These are phyloP conservation scores for Auriscalpium vulgare DNA, from an alignment of 768 basidiomycete species.

Conservation along the genomic window DNA sequence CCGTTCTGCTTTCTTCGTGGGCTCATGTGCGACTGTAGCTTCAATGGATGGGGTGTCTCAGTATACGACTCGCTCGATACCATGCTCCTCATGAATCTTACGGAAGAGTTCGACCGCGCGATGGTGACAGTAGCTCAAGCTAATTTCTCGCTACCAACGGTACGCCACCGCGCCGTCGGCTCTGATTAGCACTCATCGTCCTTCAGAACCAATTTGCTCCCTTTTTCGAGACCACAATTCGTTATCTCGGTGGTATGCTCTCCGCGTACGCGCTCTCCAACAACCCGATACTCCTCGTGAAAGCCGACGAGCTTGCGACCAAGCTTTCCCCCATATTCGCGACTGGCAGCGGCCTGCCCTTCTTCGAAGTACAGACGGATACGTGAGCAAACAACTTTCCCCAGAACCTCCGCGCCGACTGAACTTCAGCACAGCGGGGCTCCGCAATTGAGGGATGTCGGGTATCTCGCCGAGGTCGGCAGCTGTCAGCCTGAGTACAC, in stretches of 20 bases:
- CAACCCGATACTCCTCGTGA: conserved; percentile 50
- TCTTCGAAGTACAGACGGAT: conserved; percentile 55
- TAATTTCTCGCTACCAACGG: conserved; percentile 40
- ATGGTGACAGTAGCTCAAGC: conserved; percentile 40
- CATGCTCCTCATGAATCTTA: conserved; percentile 69
- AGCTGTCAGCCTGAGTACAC: conserved; percentile 80
- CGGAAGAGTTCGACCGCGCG: conserved; percentile 62
- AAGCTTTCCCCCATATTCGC: conserved; percentile 66
- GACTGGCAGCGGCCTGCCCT: conserved; percentile 62
- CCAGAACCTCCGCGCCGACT: neutral
- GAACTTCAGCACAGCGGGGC: conserved; percentile 26
- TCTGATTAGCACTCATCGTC: neutral
- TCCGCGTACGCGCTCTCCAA: conserved; percentile 71
- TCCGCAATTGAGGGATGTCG: conserved; percentile 29
- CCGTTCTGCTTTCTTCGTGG: neutral
- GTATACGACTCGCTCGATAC: conserved; percentile 79
- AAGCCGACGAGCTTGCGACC: conserved; percentile 68
- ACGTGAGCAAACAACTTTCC: conserved; percentile 31
- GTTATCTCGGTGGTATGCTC: conserved; percentile 86
- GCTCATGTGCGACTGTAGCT: conserved; percentile 29
- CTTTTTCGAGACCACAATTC: conserved; percentile 66
- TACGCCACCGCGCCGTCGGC: conserved; percentile 18
- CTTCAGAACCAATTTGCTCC: neutral
- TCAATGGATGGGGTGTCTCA: conserved; percentile 75
- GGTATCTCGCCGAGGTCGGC: conserved; percentile 70